phyloP scores from a whole-genome alignment of 2,329 filamentous ascomycete species.

The Aureobasidium sp. region DNA sequence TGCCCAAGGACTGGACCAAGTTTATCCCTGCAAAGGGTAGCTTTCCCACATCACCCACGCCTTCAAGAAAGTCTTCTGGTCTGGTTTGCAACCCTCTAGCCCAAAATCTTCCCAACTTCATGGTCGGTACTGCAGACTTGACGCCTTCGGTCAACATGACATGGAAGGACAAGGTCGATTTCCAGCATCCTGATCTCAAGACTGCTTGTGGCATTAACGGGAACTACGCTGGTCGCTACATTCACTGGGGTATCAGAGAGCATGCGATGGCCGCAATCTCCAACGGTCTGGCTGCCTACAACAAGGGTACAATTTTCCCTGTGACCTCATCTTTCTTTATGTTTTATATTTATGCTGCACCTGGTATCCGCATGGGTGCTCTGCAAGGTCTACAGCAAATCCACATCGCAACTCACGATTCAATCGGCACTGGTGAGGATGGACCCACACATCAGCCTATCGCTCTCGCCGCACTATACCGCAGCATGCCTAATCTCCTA shows the following conservation, averaged over 20 bases:
- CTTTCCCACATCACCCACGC: slow-evolving; percentile 40
- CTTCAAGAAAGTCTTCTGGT: slow-evolving; percentile 43
- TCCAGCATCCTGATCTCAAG: slow-evolving; percentile 33
- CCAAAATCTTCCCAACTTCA: slow-evolving; percentile 24
- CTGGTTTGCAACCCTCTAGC: slow-evolving; percentile 31
- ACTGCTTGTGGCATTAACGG: slow-evolving; percentile 44
- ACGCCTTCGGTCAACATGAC: slow-evolving; percentile 30
- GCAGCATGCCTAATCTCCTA: slow-evolving; percentile 30
- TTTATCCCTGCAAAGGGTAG: slow-evolving; percentile 39
- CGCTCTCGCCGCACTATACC: slow-evolving; percentile 28
- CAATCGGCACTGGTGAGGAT: slow-evolving; percentile 29
- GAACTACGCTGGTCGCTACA: slow-evolving; percentile 40
- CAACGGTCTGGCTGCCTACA: slow-evolving; percentile 31
- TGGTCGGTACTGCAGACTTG: slow-evolving; percentile 31
- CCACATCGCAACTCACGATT: slow-evolving; percentile 32
- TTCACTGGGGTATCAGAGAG: slow-evolving; percentile 54
- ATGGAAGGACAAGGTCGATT: slow-evolving; percentile 41
- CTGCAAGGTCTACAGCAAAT: slow-evolving; percentile 29
- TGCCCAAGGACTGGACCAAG: slow-evolving; percentile 40
- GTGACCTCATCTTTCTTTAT: slow-evolving; percentile 32
- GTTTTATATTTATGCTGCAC: slow-evolving; percentile 33
- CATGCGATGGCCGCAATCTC: slow-evolving; percentile 52
- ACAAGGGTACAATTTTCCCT: slow-evolving; percentile 28
- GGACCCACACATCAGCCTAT: slow-evolving; percentile 32
- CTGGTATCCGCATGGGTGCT: slow-evolving; percentile 30